Evolutionary conservation across 768 basidiomycete species (phyloP), one percentile per base, ranked within the genome.

Genomic region (Coprinopsis marcescibilis): DNA sequence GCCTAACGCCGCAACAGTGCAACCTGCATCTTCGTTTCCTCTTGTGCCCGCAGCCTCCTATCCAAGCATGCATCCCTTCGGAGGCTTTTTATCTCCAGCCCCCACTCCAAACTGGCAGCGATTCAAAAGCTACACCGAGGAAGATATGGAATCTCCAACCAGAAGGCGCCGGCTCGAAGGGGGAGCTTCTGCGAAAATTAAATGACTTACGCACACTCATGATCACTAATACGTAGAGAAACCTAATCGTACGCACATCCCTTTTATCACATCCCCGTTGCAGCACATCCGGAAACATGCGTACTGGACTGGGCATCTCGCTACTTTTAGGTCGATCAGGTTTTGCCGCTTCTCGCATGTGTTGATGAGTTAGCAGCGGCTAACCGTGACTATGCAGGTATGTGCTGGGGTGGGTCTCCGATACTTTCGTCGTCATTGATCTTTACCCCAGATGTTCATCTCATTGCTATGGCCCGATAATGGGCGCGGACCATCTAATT

Each of bases 101-200:
- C 67, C 75, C 19, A 69, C 72, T 32, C 70, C 73, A 20, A 64
- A 64, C 43, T 80, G 74, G 71, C 63, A 64, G 35, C 70, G 69
- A 37, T 60, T 68, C 55, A 54, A 62, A 45, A 30, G 4, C 17
- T 24, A 39, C 20, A 46, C 58, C 52, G 69, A 71, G 46, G 69
- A 71, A 49, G 76, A 72, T 46, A 59, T 65, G 51, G 67, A 72
- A 56, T 68, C 66, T 10, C 70, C 73, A 36, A 62, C 69, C 27
- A 71, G 80, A 57, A 64, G 77, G 55, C 71, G 80, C 58, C 71
- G 78, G 48, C 63, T 81, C 36, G 79, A 81, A 56, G 72, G 73
- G 44, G 78, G 80, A 30, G 72, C 55, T 48, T 65, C 72, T 50
- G 70, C 71, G 47, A 81, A 80, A 63, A 70, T 80, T 56, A 75